A percentile compares a stretch with the other conserved stretches of the same genome.
Evolutionary conservation across 495 filamentous ascomycete genomes (phyloP).

Genomic region (Penicillium turbatum): DNA sequence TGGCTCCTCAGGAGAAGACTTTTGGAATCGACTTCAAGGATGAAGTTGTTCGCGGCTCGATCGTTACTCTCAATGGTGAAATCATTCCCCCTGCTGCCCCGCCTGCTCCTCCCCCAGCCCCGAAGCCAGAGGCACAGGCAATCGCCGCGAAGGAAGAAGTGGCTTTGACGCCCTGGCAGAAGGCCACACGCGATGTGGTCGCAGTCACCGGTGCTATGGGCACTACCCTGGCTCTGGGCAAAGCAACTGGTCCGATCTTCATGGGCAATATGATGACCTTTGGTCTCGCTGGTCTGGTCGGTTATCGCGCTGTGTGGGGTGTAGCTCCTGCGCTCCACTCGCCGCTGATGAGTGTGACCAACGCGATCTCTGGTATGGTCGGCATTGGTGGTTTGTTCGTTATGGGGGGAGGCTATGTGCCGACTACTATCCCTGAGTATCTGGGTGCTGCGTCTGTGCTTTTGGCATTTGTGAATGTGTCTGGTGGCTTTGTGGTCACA

Average conservation of each 20-base stretch:
- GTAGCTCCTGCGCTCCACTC: constrained; percentile 73
- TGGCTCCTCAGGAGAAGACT: constrained; percentile 66
- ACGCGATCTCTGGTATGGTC: constrained; percentile 82
- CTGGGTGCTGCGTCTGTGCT: constrained; percentile 75
- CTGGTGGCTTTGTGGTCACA: constrained; percentile 77
- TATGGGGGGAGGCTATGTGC: constrained; percentile 68
- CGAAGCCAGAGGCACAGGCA: constrained; percentile 45
- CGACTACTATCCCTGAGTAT: constrained; percentile 68
- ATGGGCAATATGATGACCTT: constrained; percentile 81
- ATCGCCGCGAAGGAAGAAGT: constrained; percentile 49
- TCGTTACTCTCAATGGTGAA: constrained; percentile 69
- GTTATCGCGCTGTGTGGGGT: constrained; percentile 78
- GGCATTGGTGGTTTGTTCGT: constrained; percentile 79
- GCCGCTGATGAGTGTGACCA: constrained; percentile 81
- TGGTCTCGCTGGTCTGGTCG: constrained; percentile 70
- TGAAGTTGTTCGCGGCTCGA: constrained; percentile 74
- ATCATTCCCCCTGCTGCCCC: constrained; percentile 69
- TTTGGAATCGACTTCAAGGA: constrained; percentile 72
- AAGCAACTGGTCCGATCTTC: constrained; percentile 70
- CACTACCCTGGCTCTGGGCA: constrained; percentile 65
- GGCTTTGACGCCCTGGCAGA: constrained; percentile 72
- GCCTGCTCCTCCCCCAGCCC: constrained; percentile 62
- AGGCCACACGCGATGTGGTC: constrained; percentile 64
- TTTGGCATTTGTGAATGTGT: constrained; percentile 76
- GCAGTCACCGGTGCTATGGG: constrained; percentile 69